Conservation (phyloP, 768 basidiomycete species). For the Fibroporia radiculosa region DNA sequence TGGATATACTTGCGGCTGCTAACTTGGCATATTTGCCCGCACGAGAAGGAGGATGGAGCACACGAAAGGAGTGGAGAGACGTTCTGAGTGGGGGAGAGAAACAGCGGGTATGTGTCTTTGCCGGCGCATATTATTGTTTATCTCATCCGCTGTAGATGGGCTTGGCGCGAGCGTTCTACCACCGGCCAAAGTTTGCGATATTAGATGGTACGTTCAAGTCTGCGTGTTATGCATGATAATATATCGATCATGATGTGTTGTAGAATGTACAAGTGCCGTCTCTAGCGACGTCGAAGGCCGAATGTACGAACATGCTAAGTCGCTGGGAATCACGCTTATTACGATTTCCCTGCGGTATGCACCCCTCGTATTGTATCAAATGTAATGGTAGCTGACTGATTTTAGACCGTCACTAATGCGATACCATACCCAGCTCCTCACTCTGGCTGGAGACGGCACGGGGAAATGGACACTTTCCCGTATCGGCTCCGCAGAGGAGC, state of each 20-base stretch:
- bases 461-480: slow-evolving; percentile 65
- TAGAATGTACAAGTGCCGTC: slow-evolving; percentile 93
- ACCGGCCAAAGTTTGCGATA: slow-evolving; percentile 73
- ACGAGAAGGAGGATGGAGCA: slow-evolving; percentile 84
- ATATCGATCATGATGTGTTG: slow-evolving; percentile 3
- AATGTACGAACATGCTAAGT: slow-evolving; percentile 93
- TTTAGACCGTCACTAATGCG: slow-evolving; percentile 74
- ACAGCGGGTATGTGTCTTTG: slow-evolving; percentile 53
- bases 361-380: neutral
- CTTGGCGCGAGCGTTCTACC: slow-evolving; percentile 90
- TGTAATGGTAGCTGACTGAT: neutral
- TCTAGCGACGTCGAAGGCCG: slow-evolving; percentile 93
- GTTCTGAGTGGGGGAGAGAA: slow-evolving; percentile 96
- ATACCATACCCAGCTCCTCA: slow-evolving; percentile 84
- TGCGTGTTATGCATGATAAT: neutral
- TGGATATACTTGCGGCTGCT: slow-evolving; percentile 71
- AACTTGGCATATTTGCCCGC: slow-evolving; percentile 80
- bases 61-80: slow-evolving; percentile 93
- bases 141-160: slow-evolving; percentile 50
- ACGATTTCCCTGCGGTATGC: slow-evolving; percentile 81
- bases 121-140: neutral
- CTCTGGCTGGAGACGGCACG: slow-evolving; percentile 63
- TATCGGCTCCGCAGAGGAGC: slow-evolving; percentile 68
- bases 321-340: slow-evolving; percentile 83
- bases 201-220: slow-evolving; percentile 59